A percentile compares a stretch with the other conserved stretches of the same genome.
Evolutionary conservation across 495 filamentous ascomycete species (phyloP).

Genomic region (Neurospora tetrasperma): DNA sequence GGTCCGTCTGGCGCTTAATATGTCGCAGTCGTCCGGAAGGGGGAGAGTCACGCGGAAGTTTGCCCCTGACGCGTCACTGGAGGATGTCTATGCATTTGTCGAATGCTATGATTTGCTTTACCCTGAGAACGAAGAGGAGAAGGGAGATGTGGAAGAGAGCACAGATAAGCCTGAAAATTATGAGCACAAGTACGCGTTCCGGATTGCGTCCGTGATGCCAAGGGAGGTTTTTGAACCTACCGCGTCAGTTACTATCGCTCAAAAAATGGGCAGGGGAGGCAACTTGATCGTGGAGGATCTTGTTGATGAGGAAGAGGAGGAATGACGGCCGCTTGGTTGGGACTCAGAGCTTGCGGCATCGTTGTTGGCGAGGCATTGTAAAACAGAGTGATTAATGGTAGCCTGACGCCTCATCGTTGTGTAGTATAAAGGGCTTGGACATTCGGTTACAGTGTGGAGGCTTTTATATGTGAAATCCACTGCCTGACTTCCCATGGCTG

Average conservation of each 20-base stretch:
- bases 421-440: neutral
- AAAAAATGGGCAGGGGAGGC: constrained; percentile 69
- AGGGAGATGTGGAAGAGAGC: neutral
- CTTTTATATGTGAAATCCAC: neutral
- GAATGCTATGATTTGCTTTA: constrained; percentile 72
- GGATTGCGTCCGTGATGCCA: constrained; percentile 73
- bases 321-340: constrained; percentile 6
- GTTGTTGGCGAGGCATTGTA: neutral
- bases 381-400: neutral
- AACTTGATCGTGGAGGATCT: constrained; percentile 76
- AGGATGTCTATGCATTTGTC: constrained; percentile 93
- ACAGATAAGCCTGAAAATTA: constrained; percentile 52
- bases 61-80: constrained; percentile 49
- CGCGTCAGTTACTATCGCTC: constrained; percentile 50
- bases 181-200: constrained; percentile 69
- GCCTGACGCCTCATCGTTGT: neutral
- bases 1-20: constrained; percentile 72
- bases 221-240: constrained; percentile 63
- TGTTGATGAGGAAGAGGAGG: constrained; percentile 21
- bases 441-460: neutral
- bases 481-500: neutral
- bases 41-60: constrained; percentile 68
- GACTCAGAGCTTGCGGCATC: neutral
- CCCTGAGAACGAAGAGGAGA: constrained; percentile 21
- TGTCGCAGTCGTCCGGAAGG: constrained; percentile 52